phyloP scores from a whole-genome alignment of 352 stramenopile species.

The Pythium chondricola region DNA sequence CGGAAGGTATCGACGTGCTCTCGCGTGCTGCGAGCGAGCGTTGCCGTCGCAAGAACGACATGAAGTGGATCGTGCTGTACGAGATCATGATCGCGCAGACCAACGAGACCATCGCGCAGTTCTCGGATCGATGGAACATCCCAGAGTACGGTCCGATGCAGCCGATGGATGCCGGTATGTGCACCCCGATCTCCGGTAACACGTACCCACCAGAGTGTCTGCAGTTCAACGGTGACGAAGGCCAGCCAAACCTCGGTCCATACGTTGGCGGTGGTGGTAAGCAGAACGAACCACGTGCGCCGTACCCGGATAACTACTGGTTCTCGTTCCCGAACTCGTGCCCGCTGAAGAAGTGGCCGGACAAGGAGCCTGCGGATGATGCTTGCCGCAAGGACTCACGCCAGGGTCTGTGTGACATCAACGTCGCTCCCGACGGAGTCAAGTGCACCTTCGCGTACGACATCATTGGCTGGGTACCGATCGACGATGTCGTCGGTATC shows the following conservation, averaged over 20 bases:
- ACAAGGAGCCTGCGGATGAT: conserved; percentile 40
- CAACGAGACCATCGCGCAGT: conserved; percentile 23
- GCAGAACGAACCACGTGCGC: conserved; percentile 34
- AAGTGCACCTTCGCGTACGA: conserved; percentile 77
- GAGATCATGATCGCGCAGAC: conserved; percentile 26
- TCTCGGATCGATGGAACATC: conserved; percentile 9
- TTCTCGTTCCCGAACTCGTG: conserved; percentile 64
- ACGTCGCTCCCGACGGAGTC: conserved; percentile 52
- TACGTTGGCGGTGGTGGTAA: conserved; percentile 20
- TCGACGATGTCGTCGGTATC: conserved; percentile 77
- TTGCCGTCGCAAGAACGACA: conserved; percentile 35
- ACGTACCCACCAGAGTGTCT: conserved; percentile 22
- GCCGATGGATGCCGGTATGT: conserved; percentile 15
- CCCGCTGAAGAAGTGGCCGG: conserved; percentile 37
- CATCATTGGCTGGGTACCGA: conserved; percentile 67
- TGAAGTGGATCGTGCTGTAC: conserved; percentile 34
- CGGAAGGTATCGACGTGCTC: conserved; percentile 23
- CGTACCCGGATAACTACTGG: conserved; percentile 56
- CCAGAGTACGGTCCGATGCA: conserved; percentile 20
- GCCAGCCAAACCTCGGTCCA: conserved; percentile 30
- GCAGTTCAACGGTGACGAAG: conserved; percentile 30
- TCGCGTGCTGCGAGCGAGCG: conserved; percentile 4
- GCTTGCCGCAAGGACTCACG: conserved; percentile 37
- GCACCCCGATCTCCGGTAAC: conserved; percentile 5
- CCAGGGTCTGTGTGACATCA: conserved; percentile 57